A percentile compares a stretch with the other conserved stretches of the same genome.
Conservation (phyloP, 345 rosid species). For the Euphorbia lathyris region DNA sequence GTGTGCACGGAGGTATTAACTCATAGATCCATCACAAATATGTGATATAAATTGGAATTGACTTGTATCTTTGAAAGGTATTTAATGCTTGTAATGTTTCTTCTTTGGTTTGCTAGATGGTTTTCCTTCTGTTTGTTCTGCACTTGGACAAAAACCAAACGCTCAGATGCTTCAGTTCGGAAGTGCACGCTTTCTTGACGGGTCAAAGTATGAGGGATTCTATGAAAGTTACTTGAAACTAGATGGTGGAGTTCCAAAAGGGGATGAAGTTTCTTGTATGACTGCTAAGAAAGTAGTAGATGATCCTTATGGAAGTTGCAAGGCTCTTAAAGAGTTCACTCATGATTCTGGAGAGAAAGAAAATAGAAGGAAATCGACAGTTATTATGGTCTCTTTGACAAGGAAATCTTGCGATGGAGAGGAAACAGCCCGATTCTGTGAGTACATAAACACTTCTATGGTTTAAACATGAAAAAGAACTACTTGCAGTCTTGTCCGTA, state of each 20-base stretch:
- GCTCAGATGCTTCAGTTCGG: constrained; percentile 54
- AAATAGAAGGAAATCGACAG: constrained; percentile 46
- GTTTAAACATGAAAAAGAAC: not conserved
- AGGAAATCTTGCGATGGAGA: constrained; percentile 63
- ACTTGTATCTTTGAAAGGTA: not conserved
- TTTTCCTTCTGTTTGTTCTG: constrained; percentile 34
- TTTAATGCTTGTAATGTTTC: not conserved
- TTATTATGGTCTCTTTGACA: constrained; percentile 54
- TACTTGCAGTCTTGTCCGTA: not conserved
- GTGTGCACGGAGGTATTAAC: constrained; percentile 49
- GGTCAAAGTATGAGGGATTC: constrained; percentile 50
- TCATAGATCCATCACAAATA: not conserved
- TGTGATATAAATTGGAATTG: not conserved
- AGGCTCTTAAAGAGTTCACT: constrained; percentile 30
- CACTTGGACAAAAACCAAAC: constrained; percentile 30
- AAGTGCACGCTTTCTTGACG: constrained; percentile 42
- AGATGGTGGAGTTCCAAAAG: constrained; percentile 35
- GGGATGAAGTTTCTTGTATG: constrained; percentile 12
- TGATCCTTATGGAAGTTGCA: constrained; percentile 37
- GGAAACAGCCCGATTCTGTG: constrained; percentile 48
- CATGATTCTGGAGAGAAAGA: constrained; percentile 40
- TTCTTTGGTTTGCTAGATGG: constrained; percentile 32
- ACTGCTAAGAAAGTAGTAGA: constrained; percentile 38
- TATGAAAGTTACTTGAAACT: constrained; percentile 56
- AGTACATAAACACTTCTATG: constrained; percentile 10